These are phyloP conservation scores for Aspergillus panamensis DNA, from an alignment of 495 filamentous ascomycete genomes.

Conservation along the genomic window DNA sequence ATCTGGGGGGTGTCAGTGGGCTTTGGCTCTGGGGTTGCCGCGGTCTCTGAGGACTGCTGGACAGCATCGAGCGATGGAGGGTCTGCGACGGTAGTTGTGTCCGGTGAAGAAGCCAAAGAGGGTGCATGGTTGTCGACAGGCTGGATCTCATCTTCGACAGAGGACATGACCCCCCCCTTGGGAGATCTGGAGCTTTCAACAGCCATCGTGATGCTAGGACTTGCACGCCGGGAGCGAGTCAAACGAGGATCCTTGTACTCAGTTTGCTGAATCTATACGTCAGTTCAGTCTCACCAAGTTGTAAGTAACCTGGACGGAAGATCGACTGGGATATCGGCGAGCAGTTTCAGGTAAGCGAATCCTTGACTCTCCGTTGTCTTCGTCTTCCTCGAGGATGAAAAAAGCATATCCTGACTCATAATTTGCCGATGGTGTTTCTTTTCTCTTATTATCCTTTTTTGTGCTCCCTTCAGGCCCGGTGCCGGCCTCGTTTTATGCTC, in stretches of 20 bases:
- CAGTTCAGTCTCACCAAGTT: not conserved
- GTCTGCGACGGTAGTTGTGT: not conserved
- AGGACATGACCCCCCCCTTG: not conserved
- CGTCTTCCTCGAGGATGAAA: not conserved
- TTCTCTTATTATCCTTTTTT: conserved; percentile 5
- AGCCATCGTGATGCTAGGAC: not conserved
- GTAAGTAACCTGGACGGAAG: not conserved
- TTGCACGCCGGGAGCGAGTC: not conserved
- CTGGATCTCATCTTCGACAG: not conserved
- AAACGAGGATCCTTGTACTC: no score
- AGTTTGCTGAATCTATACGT: not conserved
- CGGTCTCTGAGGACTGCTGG: not conserved
- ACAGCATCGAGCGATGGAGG: not conserved
- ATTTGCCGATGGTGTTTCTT: conserved; percentile 5
- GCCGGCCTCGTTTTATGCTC: not conserved
- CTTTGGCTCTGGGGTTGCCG: not conserved
- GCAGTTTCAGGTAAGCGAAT: not conserved
- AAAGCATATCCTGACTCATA: not conserved
- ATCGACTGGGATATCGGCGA: not conserved
- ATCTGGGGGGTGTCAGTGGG: not conserved
- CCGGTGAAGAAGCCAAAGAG: not conserved
- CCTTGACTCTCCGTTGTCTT: not conserved
- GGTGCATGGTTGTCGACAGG: not conserved
- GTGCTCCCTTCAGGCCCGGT: not conserved
- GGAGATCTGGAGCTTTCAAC: not conserved